Base-by-base conservation (phyloP, 179 eudicot genomes). In the Heliamphora pulchella region DNA sequence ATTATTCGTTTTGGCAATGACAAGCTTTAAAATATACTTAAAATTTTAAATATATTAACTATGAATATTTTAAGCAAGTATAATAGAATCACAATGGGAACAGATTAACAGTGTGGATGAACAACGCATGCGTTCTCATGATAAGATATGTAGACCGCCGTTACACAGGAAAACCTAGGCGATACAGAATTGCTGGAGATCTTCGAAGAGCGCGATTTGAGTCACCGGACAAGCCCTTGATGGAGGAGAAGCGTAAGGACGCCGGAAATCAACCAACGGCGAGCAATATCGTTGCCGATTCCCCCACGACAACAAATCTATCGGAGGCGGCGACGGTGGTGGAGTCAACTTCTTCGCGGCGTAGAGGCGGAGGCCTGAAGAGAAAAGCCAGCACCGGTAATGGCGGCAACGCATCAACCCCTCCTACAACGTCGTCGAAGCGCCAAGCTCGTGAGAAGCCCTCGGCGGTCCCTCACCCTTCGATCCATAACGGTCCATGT, bases 401-500 rank as follows among this genome's bases (percentile, higher is more conserved):
- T 81, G 76, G 81, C 6, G 83, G 87, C 44, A 76, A 74, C 78
- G 54, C 73, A 11, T 85, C 88, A 65, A 77, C 84, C 18, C 55
- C 94, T 5, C 86, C 86, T 0, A 31, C 92, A 67, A 74, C 88
- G 53, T 91, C 93, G 10, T 88, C 93, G 18, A 93, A 95, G 84
- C 92, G 97, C 11, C 93, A 89, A 72, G 84, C 93, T 44, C 89
- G 97, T 0, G 97, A 91, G 81, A 91, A 91, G 86, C 86, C 80
- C 69, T 84, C 78, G 74, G 83, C 65, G 87, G 88, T 2, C 79
- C 87, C 81, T 66, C 91, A 58, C 13, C 72, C 88, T 77, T 89
- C 91, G 93, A 86, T 88, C 84, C 96, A 94, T 86, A 90, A 88
- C 78, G 98, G 97, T 15, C 98, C 98, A 50, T 53, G 80, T 43